Base-by-base conservation (phyloP, 306 rosid species). In the Castanospermum australe region DNA sequence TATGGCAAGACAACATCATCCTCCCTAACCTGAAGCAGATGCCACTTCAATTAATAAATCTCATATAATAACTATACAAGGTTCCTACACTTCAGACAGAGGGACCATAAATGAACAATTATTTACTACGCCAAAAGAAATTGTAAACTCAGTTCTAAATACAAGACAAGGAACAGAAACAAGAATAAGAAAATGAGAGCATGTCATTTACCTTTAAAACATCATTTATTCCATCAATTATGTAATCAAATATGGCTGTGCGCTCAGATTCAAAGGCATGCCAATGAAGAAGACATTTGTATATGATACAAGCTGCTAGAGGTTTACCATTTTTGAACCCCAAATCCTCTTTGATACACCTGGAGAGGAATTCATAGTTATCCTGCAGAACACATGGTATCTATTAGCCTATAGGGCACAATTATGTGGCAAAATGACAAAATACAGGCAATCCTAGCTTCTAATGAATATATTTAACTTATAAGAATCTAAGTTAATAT, bases 231-330 rank as follows among this genome's bases (percentile, higher is more conserved):
- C 98, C 94, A 78, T 93, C 97, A 48, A 95, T 95, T 79, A 95
- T 87, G 84, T 84, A 91, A 87, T 95, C 97, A 81, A 95, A 95
- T 71, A 95, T 93, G 81, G 89, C 88, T 62, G 99, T 95, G 73
- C 99, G 89, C 77, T 95, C 99, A 50, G 94, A 93, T 87, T 95
- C 99, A 51, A 95, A 95, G 74, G 97, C 92, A 86, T 86, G 99
- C 99, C 99, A 95, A 61, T 95, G 94, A 89, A 91, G 97, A 87
- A 95, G 98, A 75, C 98, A 91, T 75, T 80, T 89, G 90, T 91
- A 93, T 78, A 93, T 91, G 83, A 93, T 86, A 78, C 93, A 87
- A 54, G 98, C 98, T 4, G 96, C 97, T 74, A 89, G 76, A 63
- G 99, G 98, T 87, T 91, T 93, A 28, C 91, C 87, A 77, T 87